Evolutionary conservation across 306 rosid species (phyloP), one percentile per base, ranked within the genome.

Genomic region (Pachyrhizus erosus): DNA sequence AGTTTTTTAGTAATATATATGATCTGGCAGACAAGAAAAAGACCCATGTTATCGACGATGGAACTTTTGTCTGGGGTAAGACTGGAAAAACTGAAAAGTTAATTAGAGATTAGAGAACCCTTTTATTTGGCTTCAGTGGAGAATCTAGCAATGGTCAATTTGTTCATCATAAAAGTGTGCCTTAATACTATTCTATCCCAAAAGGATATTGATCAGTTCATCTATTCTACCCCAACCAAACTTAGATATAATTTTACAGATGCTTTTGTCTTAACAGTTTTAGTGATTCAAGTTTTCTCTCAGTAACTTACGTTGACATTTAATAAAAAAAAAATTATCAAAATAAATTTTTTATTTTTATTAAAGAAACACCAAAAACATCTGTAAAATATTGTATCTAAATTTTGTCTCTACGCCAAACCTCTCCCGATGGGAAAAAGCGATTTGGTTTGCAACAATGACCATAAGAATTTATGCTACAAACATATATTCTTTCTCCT

Each of bases 11-110:
- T 80, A 91, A 40, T 64, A 31, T 58, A 83, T 84, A 20, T 87
- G 83, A 85, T 80, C 76, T 21, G 80, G 89, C 91, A 84, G 97
- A 92, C 93, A 89, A 76, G 86, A 90, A 84, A 82, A 70, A 62
- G 15, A 39, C 1, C 13, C 39, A 60, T 75, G 86, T 82, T 84
- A 76, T 61, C 5, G 81, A 48, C 26, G 58, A 86, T 81, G 71
- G 80, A 87, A 86, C 85, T 84, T 86, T 84, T 83, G 78, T 48
- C 80, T 18, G 29, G 40, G 80, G 74, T 79, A 61, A 75, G 80
- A 75, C 71, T 72, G 83, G 54, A 72, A 57, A 67, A 29, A 61
- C 0, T 3, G 11, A 69, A 57, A 75, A 72, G 20, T 70, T 70
- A 61, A 55, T 21, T 23, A 37, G 82, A 68, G 54, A 55, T 21